phyloP scores from a whole-genome alignment of 495 filamentous ascomycete species.

The Jackrogersella multiformis region DNA sequence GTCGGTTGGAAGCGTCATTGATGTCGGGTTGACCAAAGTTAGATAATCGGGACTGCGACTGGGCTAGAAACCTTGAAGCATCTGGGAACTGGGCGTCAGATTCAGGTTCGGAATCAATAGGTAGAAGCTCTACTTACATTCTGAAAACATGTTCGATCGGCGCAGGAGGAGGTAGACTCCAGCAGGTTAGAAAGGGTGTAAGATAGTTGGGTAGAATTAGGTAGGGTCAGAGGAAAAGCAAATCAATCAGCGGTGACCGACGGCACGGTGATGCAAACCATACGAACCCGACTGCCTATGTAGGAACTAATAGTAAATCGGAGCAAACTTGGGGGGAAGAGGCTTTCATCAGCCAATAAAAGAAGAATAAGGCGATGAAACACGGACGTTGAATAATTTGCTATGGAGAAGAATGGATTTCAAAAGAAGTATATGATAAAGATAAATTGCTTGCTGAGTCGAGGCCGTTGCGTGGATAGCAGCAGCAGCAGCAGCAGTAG shows the following conservation, averaged over 20 bases:
- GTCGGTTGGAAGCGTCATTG: constrained; percentile 51
- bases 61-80: constrained; percentile 95
- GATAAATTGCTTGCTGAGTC: constrained; percentile 12
- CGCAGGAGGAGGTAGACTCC: constrained; percentile 47
- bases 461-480: constrained; percentile 18
- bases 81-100: constrained; percentile 63
- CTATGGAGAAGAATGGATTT: constrained; percentile 13
- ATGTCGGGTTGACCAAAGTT: constrained; percentile 70
- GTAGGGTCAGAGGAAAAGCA: constrained; percentile 16
- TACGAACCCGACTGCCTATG: constrained; percentile 23
- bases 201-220: constrained; percentile 23
- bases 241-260: constrained; percentile 41
- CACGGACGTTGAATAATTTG: constrained; percentile 4
- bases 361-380: neutral
- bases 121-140: constrained; percentile 73
- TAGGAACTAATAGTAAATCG: constrained; percentile 12
- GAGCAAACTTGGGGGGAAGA: neutral
- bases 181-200: constrained; percentile 26
- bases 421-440: constrained; percentile 23
- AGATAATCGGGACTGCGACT: constrained; percentile 88
- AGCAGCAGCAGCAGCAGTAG: constrained; percentile 5
- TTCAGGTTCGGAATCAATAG: constrained; percentile 13
- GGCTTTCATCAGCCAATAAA: constrained; percentile 30
- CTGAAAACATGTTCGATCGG: constrained; percentile 82
- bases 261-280: constrained; percentile 38